A percentile compares a stretch with the other conserved stretches of the same genome.
phyloP scores from a whole-genome alignment of 176 grass and related monocot species.

The Chloris gayana region DNA sequence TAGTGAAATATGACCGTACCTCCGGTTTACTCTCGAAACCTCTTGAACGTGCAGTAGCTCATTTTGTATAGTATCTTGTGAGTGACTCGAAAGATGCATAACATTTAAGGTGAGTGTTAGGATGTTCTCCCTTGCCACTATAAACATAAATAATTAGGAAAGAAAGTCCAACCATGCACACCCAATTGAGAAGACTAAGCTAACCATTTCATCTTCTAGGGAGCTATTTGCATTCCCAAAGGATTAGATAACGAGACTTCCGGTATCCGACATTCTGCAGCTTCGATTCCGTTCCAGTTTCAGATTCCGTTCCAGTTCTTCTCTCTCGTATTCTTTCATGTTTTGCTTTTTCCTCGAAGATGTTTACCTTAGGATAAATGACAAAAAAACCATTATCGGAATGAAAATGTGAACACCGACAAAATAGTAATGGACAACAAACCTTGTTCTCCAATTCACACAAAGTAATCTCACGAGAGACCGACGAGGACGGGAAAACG shows the following conservation, averaged over 20 bases:
- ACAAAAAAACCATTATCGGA: neutral
- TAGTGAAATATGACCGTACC: constrained; percentile 42
- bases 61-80: constrained; percentile 37
- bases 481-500: too few species aligned
- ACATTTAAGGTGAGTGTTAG: neutral
- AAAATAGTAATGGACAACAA: constrained; percentile 20
- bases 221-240: constrained; percentile 35
- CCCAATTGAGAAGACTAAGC: constrained; percentile 32
- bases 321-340: constrained; percentile 60
- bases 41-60: constrained; percentile 43
- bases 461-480: constrained; percentile 49
- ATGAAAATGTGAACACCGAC: constrained; percentile 7
- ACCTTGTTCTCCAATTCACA: constrained; percentile 74
- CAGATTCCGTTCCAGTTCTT: constrained; percentile 75
- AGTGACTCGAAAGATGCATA: constrained; percentile 29
- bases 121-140: neutral
- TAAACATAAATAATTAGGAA: neutral
- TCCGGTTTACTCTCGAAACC: constrained; percentile 64
- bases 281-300: too few species aligned
- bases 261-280: constrained; percentile 66
- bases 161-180: constrained; percentile 40
- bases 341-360: constrained; percentile 62
- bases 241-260: constrained; percentile 38
- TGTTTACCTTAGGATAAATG: constrained; percentile 56
- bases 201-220: constrained; percentile 30